Evolutionary conservation across 2,329 filamentous ascomycete genomes (phyloP).

Genomic region (Phaeosphaeriaceae sp.): DNA sequence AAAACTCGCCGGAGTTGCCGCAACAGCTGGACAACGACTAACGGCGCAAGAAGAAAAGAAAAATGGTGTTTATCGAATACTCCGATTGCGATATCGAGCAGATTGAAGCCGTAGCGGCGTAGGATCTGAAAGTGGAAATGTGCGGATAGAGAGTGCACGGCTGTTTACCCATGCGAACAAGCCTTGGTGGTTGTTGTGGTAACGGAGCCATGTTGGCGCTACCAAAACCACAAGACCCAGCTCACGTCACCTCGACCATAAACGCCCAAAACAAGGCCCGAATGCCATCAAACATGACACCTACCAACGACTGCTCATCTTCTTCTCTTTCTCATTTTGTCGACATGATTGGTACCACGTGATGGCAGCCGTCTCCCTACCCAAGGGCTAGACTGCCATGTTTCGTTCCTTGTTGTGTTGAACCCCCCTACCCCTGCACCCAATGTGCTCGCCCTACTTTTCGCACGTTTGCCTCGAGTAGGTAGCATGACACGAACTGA

Average conservation of each 20-base stretch:
- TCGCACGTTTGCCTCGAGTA: not conserved
- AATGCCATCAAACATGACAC: not conserved
- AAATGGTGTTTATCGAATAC: slow-evolving; percentile 32
- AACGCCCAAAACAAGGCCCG: slow-evolving; percentile 6
- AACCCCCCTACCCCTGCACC: not conserved
- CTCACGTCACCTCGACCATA: slow-evolving; percentile 15
- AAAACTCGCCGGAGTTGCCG: too few species aligned
- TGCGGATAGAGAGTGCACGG: slow-evolving; percentile 9
- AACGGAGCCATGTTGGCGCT: slow-evolving; percentile 17
- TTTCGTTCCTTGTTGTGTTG: not conserved
- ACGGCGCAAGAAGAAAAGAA: slow-evolving; percentile 38
- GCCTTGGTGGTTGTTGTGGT: slow-evolving; percentile 25
- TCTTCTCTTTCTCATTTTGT: not conserved
- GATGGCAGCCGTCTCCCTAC: not conserved
- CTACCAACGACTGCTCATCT: not conserved
- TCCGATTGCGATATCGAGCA: slow-evolving; percentile 22
- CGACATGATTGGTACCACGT: not conserved
- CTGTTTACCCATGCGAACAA: slow-evolving; percentile 32
- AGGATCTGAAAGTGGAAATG: slow-evolving; percentile 32
- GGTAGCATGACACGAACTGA: too few species aligned
- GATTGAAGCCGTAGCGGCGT: slow-evolving; percentile 30
- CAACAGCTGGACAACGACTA: slow-evolving; percentile 9
- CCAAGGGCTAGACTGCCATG: too few species aligned
- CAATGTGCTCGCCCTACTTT: not conserved
- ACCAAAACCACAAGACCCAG: slow-evolving; percentile 22